A percentile compares a stretch with the other conserved stretches of the same genome.
Conservation (phyloP, 176 grass and related monocot genomes). For the Alopecurus myosuroides region DNA sequence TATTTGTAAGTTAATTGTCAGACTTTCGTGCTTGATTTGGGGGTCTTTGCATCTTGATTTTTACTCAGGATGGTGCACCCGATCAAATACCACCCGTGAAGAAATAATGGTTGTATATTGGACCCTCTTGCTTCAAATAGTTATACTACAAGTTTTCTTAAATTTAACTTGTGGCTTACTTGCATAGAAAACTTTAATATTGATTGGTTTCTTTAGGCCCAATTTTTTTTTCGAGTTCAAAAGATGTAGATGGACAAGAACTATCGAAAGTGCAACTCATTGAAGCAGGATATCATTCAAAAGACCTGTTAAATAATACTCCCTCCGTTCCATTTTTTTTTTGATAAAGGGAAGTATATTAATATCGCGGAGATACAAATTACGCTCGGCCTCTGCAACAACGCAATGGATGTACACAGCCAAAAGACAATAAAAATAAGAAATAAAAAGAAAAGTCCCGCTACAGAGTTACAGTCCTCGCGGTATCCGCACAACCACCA, state of each 20-base stretch:
- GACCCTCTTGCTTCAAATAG: not conserved
- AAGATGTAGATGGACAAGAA: not conserved
- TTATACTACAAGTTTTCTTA: not conserved
- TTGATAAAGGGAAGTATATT: too few relatives aligned
- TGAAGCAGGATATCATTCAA: too few relatives aligned
- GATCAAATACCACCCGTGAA: not conserved
- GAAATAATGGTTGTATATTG: not conserved
- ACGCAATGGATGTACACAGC: too few relatives aligned
- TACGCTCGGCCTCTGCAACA: too few relatives aligned
- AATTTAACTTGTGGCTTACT: not conserved
- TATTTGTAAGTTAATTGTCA: not conserved
- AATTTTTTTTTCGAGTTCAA: not conserved
- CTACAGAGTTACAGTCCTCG: too few relatives aligned
- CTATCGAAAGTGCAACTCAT: not conserved
- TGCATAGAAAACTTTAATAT: too few relatives aligned
- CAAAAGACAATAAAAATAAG: too few relatives aligned
- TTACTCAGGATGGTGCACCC: not conserved
- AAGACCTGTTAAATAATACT: too few relatives aligned
- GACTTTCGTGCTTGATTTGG: not conserved
- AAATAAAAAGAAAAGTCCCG: too few relatives aligned
- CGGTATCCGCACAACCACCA: too few relatives aligned
- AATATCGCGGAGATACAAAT: too few relatives aligned
- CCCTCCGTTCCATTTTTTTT: too few relatives aligned
- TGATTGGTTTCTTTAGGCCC: not conserved
- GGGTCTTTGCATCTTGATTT: not conserved